Percentiles rank a stretch among this genome's conserved stretches.
Conservation (phyloP, 1,139 yeast genomes). For the Spathaspora sp. region DNA sequence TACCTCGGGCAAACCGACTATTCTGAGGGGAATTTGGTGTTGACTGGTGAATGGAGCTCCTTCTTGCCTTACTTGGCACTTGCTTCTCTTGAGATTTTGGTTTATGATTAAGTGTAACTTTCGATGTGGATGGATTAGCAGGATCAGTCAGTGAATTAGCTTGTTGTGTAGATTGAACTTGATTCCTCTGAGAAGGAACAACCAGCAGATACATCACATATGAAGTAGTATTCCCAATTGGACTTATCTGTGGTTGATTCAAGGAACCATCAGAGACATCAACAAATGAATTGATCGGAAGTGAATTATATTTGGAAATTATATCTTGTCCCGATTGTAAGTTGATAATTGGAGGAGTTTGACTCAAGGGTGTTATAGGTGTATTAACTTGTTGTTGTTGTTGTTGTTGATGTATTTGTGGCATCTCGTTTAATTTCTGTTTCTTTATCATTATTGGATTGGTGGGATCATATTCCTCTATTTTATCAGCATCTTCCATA, state of each 20-base stretch:
- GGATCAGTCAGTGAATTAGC: background rate
- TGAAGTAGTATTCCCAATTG: background rate
- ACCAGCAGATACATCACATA: background rate
- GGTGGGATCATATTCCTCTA: background rate
- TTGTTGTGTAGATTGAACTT: background rate
- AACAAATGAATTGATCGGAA: background rate
- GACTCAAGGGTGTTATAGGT: background rate
- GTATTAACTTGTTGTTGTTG: background rate
- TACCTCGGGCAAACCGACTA: background rate
- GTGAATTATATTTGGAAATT: conserved; percentile 1
- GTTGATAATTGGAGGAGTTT: background rate
- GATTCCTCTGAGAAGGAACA: background rate
- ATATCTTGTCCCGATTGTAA: background rate
- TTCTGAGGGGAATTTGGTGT: background rate
- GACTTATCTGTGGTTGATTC: background rate
- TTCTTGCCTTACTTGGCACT: background rate
- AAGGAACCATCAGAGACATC: background rate
- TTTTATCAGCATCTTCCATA: background rate
- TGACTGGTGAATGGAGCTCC: background rate
- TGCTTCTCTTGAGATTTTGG: background rate
- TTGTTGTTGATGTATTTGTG: background rate
- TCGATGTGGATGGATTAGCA: background rate
- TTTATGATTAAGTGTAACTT: background rate
- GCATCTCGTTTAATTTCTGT: background rate
- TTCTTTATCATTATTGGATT: background rate